phyloP scores from a whole-genome alignment of 1,284 basidiomycete genomes.

The Ganoderma sp. region DNA sequence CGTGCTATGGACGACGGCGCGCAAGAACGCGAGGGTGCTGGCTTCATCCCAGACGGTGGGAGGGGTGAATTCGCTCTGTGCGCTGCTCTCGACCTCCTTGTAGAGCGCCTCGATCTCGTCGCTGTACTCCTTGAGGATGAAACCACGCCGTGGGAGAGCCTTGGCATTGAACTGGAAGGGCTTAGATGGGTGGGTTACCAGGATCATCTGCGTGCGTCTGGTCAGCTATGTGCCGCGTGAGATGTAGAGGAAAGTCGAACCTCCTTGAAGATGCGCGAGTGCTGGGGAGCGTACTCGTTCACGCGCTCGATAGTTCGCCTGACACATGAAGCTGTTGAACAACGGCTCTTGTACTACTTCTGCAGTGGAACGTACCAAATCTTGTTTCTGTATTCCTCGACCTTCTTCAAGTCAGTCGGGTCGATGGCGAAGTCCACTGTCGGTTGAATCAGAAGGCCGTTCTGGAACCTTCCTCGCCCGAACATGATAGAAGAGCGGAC shows the following conservation, averaged over 20 bases:
- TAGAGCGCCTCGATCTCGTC: constrained; percentile 45
- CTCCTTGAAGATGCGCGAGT: constrained; percentile 49
- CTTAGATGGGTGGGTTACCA: constrained; percentile 41
- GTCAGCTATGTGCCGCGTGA: background rate
- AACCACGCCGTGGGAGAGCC: constrained; percentile 40
- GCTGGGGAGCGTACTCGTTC: constrained; percentile 47
- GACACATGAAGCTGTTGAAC: no score
- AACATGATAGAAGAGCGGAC: no score
- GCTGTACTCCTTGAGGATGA: constrained; percentile 43
- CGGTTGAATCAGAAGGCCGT: no score
- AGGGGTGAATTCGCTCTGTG: constrained; percentile 37
- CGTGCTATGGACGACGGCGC: constrained; percentile 37
- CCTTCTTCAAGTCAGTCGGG: no score
- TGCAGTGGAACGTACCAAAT: no score
- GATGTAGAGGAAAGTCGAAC: constrained; percentile 15
- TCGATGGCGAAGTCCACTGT: no score
- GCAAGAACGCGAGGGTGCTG: constrained; percentile 38
- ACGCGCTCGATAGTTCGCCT: constrained; percentile 47
- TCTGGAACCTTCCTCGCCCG: no score
- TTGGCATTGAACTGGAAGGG: constrained; percentile 47
- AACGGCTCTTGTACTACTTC: no score
- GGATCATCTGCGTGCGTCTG: constrained; percentile 41
- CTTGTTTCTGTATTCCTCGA: no score
- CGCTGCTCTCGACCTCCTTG: constrained; percentile 37
- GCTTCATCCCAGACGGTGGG: constrained; percentile 39